Evolutionary conservation across 2,329 filamentous ascomycete genomes (phyloP).

Genomic region (Davidsoniella australis): DNA sequence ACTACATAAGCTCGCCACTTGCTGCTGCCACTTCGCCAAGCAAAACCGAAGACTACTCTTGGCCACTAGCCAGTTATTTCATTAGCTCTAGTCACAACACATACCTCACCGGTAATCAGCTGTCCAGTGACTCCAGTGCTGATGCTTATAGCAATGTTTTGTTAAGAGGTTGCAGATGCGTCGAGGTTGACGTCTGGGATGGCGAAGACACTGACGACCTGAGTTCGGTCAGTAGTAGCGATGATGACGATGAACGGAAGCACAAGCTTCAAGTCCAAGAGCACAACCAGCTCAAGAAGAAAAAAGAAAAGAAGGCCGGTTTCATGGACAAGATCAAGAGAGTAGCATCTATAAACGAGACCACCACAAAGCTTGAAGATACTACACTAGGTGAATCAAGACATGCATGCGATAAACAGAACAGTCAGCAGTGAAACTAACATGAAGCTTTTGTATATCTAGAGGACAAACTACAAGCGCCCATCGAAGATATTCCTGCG

Average conservation of each 20-base stretch:
- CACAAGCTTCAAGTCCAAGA: constrained; percentile 20
- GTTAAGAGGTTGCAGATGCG: constrained; percentile 70
- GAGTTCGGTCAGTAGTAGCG: constrained; percentile 36
- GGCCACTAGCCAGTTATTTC: constrained; percentile 77
- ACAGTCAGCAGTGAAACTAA: constrained; percentile 14
- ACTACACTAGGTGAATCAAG: constrained; percentile 26
- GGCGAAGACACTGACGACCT: constrained; percentile 56
- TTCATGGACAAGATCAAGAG: constrained; percentile 46
- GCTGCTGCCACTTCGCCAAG: constrained; percentile 26
- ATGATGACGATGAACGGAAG: constrained; percentile 28
- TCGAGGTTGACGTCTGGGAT: constrained; percentile 94
- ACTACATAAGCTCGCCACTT: constrained; percentile 38
- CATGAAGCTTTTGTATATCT: not conserved
- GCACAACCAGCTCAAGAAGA: constrained; percentile 32
- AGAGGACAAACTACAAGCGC: constrained; percentile 8
- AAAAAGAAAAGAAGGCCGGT: constrained; percentile 39
- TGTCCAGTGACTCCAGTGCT: constrained; percentile 71
- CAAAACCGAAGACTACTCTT: constrained; percentile 39
- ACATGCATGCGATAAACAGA: not conserved
- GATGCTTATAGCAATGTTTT: constrained; percentile 76
- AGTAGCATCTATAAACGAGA: constrained; percentile 21
- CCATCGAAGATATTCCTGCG: constrained; percentile 11
- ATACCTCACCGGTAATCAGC: constrained; percentile 76
- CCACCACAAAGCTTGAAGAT: constrained; percentile 30
- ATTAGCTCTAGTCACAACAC: constrained; percentile 94